phyloP scores from a whole-genome alignment of 2,329 filamentous ascomycete genomes.

The Aspergillus neotritici region DNA sequence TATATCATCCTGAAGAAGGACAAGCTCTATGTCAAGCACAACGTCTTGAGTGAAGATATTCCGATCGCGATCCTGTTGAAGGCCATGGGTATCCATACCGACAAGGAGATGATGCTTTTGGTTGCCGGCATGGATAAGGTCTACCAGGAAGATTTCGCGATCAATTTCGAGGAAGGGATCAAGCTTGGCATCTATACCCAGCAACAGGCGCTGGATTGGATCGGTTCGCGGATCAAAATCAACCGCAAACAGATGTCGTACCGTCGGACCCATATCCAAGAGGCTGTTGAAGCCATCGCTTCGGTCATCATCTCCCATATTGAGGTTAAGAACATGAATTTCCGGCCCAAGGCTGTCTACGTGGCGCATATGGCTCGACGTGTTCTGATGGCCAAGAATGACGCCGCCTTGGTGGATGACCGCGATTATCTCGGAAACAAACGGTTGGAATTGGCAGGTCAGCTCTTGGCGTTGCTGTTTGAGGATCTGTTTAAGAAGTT shows the following conservation, averaged over 20 bases:
- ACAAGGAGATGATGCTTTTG: constrained; percentile 89
- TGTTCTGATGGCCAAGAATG: constrained; percentile 87
- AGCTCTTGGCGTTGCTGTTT: constrained; percentile 87
- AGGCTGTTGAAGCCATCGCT: constrained; percentile 86
- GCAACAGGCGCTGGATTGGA: constrained; percentile 89
- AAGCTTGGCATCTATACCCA: constrained; percentile 84
- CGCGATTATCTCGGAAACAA: constrained; percentile 98
- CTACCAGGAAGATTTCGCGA: constrained; percentile 90
- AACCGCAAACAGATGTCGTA: constrained; percentile 58
- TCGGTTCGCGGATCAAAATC: constrained; percentile 82
- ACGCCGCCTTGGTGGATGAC: constrained; percentile 86
- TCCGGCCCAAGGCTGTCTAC: constrained; percentile 94
- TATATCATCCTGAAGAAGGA: constrained; percentile 95
- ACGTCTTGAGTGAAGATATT: constrained; percentile 87
- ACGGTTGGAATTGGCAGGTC: constrained; percentile 86
- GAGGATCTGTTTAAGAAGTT: constrained; percentile 98
- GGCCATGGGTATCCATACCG: constrained; percentile 86
- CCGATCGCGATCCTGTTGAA: constrained; percentile 91
- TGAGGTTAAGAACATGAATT: constrained; percentile 83
- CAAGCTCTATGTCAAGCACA: constrained; percentile 81
- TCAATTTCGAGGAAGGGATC: constrained; percentile 90
- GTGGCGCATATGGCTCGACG: constrained; percentile 96
- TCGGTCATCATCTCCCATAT: constrained; percentile 94
- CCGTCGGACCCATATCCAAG: constrained; percentile 77
- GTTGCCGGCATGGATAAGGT: constrained; percentile 79